Evolutionary conservation across 495 filamentous ascomycete species (phyloP).

Genomic region (Penicilliopsis zonata): DNA sequence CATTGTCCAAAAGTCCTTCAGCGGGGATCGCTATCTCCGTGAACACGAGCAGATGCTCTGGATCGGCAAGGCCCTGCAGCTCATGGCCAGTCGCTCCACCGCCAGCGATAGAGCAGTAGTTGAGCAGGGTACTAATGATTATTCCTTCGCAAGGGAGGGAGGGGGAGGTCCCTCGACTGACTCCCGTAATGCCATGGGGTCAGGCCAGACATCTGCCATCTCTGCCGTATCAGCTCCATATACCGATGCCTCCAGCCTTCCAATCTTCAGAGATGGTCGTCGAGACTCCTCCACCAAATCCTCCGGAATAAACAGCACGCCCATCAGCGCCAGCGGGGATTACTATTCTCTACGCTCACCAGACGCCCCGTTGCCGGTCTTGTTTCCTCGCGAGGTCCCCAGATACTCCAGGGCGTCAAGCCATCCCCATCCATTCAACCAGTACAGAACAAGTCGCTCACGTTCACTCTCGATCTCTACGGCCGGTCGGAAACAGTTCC

Average conservation of each 20-base stretch:
- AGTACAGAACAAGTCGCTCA: slow-evolving; percentile 9
- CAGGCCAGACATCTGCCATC: slow-evolving; percentile 26
- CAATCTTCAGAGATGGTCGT: slow-evolving; percentile 9
- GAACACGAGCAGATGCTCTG: slow-evolving; percentile 63
- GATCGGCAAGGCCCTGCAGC: slow-evolving; percentile 40
- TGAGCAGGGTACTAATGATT: slow-evolving; percentile 17
- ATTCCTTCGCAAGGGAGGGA: slow-evolving; percentile 16
- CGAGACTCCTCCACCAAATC: slow-evolving; percentile 18
- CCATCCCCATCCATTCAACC: slow-evolving; percentile 7
- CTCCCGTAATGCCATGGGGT: slow-evolving; percentile 23
- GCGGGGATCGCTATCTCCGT: slow-evolving; percentile 48
- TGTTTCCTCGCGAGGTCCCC: slow-evolving; percentile 21
- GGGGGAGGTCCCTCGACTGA: slow-evolving; percentile 30
- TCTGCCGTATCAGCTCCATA: slow-evolving; percentile 26
- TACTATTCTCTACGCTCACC: slow-evolving; percentile 17
- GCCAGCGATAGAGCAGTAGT: slow-evolving; percentile 6
- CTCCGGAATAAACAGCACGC: too few species aligned
- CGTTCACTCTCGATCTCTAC: slow-evolving; percentile 17
- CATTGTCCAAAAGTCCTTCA: slow-evolving; percentile 51
- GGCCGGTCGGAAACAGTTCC: slow-evolving; percentile 22
- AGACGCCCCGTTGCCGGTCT: slow-evolving; percentile 22
- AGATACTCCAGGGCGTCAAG: slow-evolving; percentile 5
- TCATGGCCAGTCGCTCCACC: slow-evolving; percentile 21
- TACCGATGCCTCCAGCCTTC: slow-evolving; percentile 16
- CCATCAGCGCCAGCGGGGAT: slow-evolving; percentile 20